Evolutionary conservation across 306 rosid species (phyloP).

Genomic region (Vigna angularis): DNA sequence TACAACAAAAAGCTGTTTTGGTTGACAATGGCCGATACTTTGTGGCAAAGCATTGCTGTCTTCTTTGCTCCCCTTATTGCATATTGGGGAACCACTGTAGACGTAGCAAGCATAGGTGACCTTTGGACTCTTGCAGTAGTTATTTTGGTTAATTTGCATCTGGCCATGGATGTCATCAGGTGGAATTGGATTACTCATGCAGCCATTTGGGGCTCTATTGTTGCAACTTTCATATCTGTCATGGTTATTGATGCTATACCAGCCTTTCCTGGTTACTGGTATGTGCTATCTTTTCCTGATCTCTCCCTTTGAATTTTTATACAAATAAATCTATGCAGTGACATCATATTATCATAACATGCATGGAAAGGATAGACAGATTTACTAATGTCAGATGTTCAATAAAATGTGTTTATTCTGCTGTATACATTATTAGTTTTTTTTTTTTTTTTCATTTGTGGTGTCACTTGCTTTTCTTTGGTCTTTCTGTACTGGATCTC

Average conservation of each 20-base stretch:
- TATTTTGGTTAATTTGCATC: slow-evolving; percentile 83
- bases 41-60: slow-evolving; percentile 87
- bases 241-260: slow-evolving; percentile 75
- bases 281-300: slow-evolving; percentile 36
- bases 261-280: slow-evolving; percentile 79
- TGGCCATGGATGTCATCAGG: slow-evolving; percentile 90
- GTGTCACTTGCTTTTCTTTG: background rate
- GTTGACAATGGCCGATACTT: slow-evolving; percentile 75
- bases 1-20: slow-evolving; percentile 87
- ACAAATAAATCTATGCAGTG: slow-evolving; percentile 15
- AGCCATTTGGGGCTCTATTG: slow-evolving; percentile 88
- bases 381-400: slow-evolving; percentile 22
- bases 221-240: slow-evolving; percentile 78
- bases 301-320: background rate
- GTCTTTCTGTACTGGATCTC: background rate
- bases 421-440: background rate
- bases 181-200: slow-evolving; percentile 86
- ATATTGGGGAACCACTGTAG: slow-evolving; percentile 70
- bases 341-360: background rate
- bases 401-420: background rate
- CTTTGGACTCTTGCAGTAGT: slow-evolving; percentile 93
- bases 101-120: slow-evolving; percentile 84
- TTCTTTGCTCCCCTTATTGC: slow-evolving; percentile 81
- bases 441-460: background rate
- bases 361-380: slow-evolving; percentile 21